Evolutionary conservation across 257 asterid species (phyloP), one percentile per base, ranked within the genome.

Genomic region (Plectranthus barbatus): DNA sequence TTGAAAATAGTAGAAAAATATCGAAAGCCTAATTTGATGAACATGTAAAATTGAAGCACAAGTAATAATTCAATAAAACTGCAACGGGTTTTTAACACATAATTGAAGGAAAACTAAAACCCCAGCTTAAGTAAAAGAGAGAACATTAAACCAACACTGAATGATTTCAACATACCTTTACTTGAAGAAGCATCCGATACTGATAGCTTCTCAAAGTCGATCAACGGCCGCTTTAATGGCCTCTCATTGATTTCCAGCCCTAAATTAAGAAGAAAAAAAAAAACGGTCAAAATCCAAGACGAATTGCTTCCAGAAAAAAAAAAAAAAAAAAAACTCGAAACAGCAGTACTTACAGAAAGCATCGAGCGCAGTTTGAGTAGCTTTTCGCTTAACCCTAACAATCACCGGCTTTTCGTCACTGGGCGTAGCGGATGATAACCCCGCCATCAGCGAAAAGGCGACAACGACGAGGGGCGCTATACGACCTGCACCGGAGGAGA

Each of bases 191-290:
- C 85, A 33, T 75, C 87, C 3, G 92, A 79, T 4, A 92, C 48
- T 1, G 97, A 77, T 34, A 92, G 87, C 73, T 79, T 92, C 2
- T 33, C 81, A 56, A 92, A 83, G 74, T 92, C 95, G 13, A 84
- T 66, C 80, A 84, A 72, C 20, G 93, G 79, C 24, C 86, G 80
- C 77, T 92, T 92, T 1, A 58, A 31, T 11, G 96, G 95, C 62
- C 95, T 80, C 73, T 83, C 97, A 3, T 76, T 81, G 67, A 89
- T 86, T 78, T 86, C 97, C 21, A 92, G 91, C 98, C 97, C 97
- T 92, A 60, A 31, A 9, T 31, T 9, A n/a, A 37, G n/a, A 7
- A n/a, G n/a, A n/a, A n/a, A n/a, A n/a, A n/a, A 23, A 9, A 36
- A 66, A 57, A 64, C 9, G 14, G 21, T 45, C 51, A 64, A 74